Percentiles rank a stretch among this genome's conserved stretches.
Conservation (phyloP, 495 filamentous ascomycete species). For the Rostrohypoxylon terebratum region DNA sequence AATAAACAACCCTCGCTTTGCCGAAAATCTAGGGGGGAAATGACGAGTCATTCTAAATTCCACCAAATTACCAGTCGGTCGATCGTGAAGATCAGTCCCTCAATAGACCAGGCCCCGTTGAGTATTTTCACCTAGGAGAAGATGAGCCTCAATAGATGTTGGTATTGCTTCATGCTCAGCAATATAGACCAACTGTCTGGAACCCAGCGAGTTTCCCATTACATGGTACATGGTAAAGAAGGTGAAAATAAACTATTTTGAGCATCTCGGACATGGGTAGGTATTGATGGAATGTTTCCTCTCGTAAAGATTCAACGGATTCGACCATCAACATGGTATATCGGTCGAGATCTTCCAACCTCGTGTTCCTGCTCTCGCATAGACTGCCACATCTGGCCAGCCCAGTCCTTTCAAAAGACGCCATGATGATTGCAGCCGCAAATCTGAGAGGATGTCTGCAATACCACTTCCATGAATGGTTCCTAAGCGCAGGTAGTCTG, state of each 20-base stretch:
- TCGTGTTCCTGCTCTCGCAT: slow-evolving; percentile 30
- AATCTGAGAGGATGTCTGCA: slow-evolving; percentile 26
- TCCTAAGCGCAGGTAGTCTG: slow-evolving; percentile 32
- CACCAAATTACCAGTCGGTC: slow-evolving; percentile 26
- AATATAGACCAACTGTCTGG: not conserved
- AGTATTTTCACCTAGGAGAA: slow-evolving; percentile 10
- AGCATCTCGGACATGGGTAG: slow-evolving; percentile 10
- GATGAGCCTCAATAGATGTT: slow-evolving; percentile 1
- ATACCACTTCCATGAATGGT: slow-evolving; percentile 27
- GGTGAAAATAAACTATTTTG: slow-evolving; percentile 22
- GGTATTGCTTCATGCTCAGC: not conserved
- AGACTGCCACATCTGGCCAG: slow-evolving; percentile 24
- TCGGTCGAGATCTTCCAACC: slow-evolving; percentile 18
- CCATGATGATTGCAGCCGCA: slow-evolving; percentile 27
- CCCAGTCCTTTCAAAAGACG: slow-evolving; percentile 33
- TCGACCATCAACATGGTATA: slow-evolving; percentile 25
- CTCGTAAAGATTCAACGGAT: slow-evolving; percentile 16
- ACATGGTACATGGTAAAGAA: not conserved
- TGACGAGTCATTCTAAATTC: slow-evolving; percentile 40
- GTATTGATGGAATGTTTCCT: slow-evolving; percentile 10
- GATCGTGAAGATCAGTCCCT: slow-evolving; percentile 34
- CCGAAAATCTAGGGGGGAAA: slow-evolving; percentile 38
- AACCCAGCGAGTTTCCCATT: not conserved
- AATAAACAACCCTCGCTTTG: slow-evolving; percentile 27
- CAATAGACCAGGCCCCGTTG: not conserved